A percentile compares a stretch with the other conserved stretches of the same genome.
These are phyloP conservation scores for Lophiotrema nucula DNA, from an alignment of 495 filamentous ascomycete species.

Conservation along the genomic window DNA sequence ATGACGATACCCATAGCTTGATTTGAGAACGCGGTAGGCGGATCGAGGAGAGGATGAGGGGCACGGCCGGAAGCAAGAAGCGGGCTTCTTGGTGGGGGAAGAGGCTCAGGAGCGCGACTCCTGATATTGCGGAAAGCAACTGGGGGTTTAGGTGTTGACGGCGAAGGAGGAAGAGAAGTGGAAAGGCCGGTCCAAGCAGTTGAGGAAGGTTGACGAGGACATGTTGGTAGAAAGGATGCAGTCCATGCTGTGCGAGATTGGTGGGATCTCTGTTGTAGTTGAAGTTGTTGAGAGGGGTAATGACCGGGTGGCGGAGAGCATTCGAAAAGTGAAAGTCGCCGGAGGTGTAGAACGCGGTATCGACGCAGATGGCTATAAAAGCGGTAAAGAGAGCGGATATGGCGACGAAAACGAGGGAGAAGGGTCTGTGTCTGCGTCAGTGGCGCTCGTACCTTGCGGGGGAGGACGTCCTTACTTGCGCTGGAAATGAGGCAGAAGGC, in stretches of 20 bases:
- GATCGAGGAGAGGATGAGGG: slow-evolving; percentile 82
- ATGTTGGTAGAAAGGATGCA: slow-evolving; percentile 92
- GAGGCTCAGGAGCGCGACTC: slow-evolving; percentile 72
- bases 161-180: slow-evolving; percentile 59
- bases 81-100: slow-evolving; percentile 94
- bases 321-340: slow-evolving; percentile 56
- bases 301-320: slow-evolving; percentile 58
- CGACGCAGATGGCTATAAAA: slow-evolving; percentile 69
- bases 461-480: slow-evolving; percentile 59
- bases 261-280: slow-evolving; percentile 72
- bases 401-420: slow-evolving; percentile 61
- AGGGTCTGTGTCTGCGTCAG: slow-evolving; percentile 55
- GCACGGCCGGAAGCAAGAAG: slow-evolving; percentile 84
- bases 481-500: slow-evolving; percentile 78
- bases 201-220: slow-evolving; percentile 80
- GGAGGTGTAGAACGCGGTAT: slow-evolving; percentile 75
- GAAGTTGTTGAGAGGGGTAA: slow-evolving; percentile 91
- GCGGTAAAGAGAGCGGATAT: slow-evolving; percentile 61
- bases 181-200: slow-evolving; percentile 82
- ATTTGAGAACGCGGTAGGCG: slow-evolving; percentile 56
- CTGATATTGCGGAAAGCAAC: slow-evolving; percentile 76
- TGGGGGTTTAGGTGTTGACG: slow-evolving; percentile 54
- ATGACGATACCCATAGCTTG: slow-evolving; percentile 61
- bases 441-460: background rate
- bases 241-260: slow-evolving; percentile 85